These are phyloP conservation scores for Klebsormidium nitens DNA, from an alignment of 139 green algal genomes.

Conservation along the genomic window DNA sequence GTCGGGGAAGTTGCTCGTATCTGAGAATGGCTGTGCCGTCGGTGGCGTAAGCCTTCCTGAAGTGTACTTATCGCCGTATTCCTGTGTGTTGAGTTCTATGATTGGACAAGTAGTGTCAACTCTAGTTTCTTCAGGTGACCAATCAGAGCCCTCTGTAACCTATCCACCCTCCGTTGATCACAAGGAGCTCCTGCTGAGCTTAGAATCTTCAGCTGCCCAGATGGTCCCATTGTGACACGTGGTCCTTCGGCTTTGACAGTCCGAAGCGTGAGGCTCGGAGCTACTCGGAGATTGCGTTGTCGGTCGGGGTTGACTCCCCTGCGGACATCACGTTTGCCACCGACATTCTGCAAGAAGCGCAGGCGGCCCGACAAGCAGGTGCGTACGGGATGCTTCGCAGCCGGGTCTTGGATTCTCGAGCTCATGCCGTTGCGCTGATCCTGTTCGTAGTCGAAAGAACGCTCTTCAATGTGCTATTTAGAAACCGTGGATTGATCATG, in stretches of 20 bases:
- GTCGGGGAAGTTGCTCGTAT: no score
- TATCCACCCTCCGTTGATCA: no score
- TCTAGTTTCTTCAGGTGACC: no score
- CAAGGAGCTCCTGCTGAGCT: no score
- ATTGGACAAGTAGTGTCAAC: no score
- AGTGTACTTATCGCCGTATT: no score
- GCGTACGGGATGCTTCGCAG: neutral
- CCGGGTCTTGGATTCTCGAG: neutral
- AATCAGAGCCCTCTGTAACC: no score
- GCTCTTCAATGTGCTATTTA: neutral
- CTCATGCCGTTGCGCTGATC: neutral
- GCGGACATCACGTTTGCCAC: constrained; percentile 80
- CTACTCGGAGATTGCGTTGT: constrained; percentile 78
- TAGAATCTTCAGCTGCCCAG: no score
- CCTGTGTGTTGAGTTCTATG: no score
- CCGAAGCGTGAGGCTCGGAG: constrained; percentile 35
- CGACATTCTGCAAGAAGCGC: constrained; percentile 71
- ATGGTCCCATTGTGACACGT: no score
- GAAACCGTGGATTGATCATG: neutral
- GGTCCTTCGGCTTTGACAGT: neutral
- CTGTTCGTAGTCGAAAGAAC: neutral
- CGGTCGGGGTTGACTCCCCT: constrained; percentile 63
- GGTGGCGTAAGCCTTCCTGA: no score
- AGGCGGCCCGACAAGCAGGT: constrained; percentile 57
- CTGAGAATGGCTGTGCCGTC: no score